These are phyloP conservation scores for Mycena amicta DNA, from an alignment of 768 basidiomycete species.

Conservation along the genomic window DNA sequence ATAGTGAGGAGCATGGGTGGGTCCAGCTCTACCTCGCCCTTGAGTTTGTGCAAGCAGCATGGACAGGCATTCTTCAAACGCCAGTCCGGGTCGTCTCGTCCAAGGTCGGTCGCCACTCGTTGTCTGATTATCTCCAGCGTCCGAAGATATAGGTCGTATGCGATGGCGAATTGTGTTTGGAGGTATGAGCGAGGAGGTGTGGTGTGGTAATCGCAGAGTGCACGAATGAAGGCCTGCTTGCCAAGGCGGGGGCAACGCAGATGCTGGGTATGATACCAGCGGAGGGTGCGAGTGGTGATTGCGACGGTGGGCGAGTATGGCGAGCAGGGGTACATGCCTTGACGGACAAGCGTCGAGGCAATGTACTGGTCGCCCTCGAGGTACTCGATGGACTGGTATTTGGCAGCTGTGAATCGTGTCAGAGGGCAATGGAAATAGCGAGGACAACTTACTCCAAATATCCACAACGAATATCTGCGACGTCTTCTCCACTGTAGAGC, in stretches of 20 bases:
- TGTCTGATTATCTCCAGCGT: constrained; percentile 24
- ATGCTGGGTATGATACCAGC: constrained; percentile 1
- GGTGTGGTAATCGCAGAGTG: constrained; percentile 22
- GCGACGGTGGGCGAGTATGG: constrained; percentile 9
- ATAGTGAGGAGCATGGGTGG: constrained; percentile 27
- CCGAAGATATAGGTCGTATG: constrained; percentile 39
- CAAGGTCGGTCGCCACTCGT: constrained; percentile 27
- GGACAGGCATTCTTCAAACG: constrained; percentile 36
- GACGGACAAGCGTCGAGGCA: constrained; percentile 11
- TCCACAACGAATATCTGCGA: background rate
- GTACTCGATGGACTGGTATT: background rate
- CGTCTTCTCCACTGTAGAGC: background rate
- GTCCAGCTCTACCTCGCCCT: constrained; percentile 30
- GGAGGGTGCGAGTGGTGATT: constrained; percentile 8
- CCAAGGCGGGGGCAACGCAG: constrained; percentile 21
- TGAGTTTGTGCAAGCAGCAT: constrained; percentile 37
- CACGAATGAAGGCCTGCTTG: constrained; percentile 24
- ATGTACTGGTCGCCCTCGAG: background rate
- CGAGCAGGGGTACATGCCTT: constrained; percentile 17
- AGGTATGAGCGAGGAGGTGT: constrained; percentile 2
- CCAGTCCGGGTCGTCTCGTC: constrained; percentile 32
- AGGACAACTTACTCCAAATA: background rate
- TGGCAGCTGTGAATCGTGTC: background rate
- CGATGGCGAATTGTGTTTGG: constrained; percentile 25
- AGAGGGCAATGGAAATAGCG: background rate